A percentile compares a stretch with the other conserved stretches of the same genome.
phyloP scores from a whole-genome alignment of 2,329 filamentous ascomycete species.

The Alternaria incomplexa region DNA sequence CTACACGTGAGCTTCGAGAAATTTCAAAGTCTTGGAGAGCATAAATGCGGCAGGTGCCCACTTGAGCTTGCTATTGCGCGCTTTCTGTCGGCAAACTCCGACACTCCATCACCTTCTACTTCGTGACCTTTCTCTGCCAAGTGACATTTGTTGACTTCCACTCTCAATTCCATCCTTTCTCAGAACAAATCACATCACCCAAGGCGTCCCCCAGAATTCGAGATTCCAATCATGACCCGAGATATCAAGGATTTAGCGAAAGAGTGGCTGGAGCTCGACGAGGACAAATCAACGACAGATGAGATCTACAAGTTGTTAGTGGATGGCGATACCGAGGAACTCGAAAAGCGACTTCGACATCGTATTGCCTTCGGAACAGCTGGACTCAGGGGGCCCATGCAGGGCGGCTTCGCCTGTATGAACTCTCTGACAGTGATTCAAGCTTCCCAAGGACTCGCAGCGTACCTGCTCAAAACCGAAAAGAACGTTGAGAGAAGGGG shows the following conservation, averaged over 20 bases:
- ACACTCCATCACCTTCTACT: constrained; percentile 22
- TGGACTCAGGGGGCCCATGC: constrained; percentile 68
- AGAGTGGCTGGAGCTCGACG: constrained; percentile 65
- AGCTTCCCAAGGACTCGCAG: constrained; percentile 69
- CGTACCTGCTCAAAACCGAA: constrained; percentile 60
- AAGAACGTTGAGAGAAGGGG: constrained; percentile 52
- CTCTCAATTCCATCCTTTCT: neutral
- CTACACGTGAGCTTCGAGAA: neutral
- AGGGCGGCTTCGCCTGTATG: constrained; percentile 68
- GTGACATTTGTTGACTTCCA: neutral
- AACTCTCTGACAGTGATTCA: constrained; percentile 66
- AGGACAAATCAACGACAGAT: constrained; percentile 59
- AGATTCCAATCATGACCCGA: constrained; percentile 31
- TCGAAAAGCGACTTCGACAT: constrained; percentile 60
- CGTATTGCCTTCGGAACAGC: constrained; percentile 69
- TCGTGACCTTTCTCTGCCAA: constrained; percentile 3
- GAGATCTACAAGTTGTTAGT: constrained; percentile 62
- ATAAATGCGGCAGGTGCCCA: constrained; percentile 14
- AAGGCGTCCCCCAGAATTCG: neutral
- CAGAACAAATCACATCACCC: neutral
- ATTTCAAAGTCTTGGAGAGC: neutral
- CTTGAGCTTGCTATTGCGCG: constrained; percentile 3
- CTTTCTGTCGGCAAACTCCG: constrained; percentile 32
- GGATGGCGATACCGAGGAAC: constrained; percentile 53
- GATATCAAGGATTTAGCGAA: constrained; percentile 54